A percentile compares a stretch with the other conserved stretches of the same genome.
Evolutionary conservation across 768 basidiomycete species (phyloP).

Genomic region (Boletales sp.): DNA sequence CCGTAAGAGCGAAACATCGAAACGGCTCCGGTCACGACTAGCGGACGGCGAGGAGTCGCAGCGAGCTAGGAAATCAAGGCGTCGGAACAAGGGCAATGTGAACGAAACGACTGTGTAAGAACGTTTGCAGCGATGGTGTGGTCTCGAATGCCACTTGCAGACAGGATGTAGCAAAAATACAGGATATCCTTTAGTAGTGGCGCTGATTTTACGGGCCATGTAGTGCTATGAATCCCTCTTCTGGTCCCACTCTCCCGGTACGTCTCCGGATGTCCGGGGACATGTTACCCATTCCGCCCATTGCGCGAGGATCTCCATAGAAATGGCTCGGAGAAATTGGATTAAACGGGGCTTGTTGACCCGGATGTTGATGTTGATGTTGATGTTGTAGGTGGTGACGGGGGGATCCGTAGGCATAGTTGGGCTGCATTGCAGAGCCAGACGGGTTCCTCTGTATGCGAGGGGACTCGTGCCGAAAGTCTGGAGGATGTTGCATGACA

Average conservation of each 20-base stretch:
- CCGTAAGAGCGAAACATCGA: background rate
- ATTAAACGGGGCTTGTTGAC: conserved; percentile 17
- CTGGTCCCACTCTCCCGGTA: conserved; percentile 27
- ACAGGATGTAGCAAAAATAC: conserved; percentile 1
- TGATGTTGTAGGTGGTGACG: conserved; percentile 29
- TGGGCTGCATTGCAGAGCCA: conserved; percentile 25
- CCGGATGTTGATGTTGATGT: conserved; percentile 20
- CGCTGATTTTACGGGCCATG: conserved; percentile 21
- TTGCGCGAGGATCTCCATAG: conserved; percentile 32
- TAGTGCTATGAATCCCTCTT: conserved; percentile 32
- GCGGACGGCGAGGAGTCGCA: conserved; percentile 10
- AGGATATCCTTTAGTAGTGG: conserved; percentile 1
- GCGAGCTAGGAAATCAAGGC: conserved; percentile 12
- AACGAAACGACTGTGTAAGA: background rate
- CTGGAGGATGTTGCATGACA: conserved; percentile 31
- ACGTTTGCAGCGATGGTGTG: background rate
- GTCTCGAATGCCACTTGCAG: background rate
- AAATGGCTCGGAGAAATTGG: conserved; percentile 41
- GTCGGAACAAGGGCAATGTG: background rate
- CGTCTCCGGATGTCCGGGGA: conserved; percentile 34
- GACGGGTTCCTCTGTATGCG: conserved; percentile 31
- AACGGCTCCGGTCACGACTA: conserved; percentile 15
- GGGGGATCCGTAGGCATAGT: conserved; percentile 28
- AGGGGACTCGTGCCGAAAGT: conserved; percentile 33
- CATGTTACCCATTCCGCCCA: conserved; percentile 35